Percentiles rank a stretch among this genome's conserved stretches.
Conservation (phyloP, 192 early-diverging fungal species). For the Rhizophagus clarus region DNA sequence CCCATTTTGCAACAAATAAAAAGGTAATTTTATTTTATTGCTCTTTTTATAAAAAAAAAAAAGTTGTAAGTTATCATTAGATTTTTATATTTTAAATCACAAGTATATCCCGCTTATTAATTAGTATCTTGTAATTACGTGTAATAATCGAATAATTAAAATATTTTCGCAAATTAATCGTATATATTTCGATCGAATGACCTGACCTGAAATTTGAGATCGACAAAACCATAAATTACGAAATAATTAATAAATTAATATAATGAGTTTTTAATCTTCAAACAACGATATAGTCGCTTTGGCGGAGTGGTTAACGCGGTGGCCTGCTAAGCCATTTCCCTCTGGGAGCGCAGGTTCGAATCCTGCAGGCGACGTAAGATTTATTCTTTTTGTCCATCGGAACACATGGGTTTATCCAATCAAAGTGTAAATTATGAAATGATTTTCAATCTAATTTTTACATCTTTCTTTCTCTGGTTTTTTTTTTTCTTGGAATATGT, state of each 20-base stretch:
- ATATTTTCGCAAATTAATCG: no score
- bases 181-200: no score
- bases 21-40: no score
- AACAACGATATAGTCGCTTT: constrained; percentile 39
- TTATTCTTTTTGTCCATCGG: constrained; percentile 36
- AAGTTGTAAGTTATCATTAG: no score
- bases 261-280: neutral
- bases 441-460: neutral
- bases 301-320: constrained; percentile 70
- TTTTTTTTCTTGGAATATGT: neutral
- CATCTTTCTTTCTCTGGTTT: no score
- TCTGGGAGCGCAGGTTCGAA: constrained; percentile 69
- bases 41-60: neutral
- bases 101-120: no score
- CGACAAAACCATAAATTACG: no score
- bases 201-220: no score
- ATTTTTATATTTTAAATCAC: no score
- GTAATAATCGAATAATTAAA: no score
- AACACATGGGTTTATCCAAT: neutral
- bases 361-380: constrained; percentile 61
- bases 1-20: neutral
- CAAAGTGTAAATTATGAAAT: neutral
- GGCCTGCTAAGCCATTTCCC: constrained; percentile 64
- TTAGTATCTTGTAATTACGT: no score
- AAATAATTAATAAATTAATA: neutral